Base-by-base conservation (phyloP, 331 rosid species). In the Cydonia oblonga region DNA sequence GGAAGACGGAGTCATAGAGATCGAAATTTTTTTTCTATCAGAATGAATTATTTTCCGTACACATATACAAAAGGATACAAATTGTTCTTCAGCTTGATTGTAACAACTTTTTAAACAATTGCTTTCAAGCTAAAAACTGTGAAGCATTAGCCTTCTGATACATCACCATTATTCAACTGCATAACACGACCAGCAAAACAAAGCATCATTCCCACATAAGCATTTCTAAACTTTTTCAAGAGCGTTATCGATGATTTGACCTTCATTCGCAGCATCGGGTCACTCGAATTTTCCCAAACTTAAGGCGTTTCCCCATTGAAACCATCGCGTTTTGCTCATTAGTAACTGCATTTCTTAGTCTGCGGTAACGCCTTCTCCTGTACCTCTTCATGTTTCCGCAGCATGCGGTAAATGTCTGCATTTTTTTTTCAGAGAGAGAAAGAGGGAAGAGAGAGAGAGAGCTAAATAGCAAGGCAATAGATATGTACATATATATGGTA, bases 121-220 rank as follows among this genome's bases (percentile, higher is more conserved):
- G 13, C 49, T 56, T 25, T 44, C 33, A 67, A 67, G 49, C 75
- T 5, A 29, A 62, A 15, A 52, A 69, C 22, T 25, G 40, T 8
- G 64, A 53, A 70, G 46, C 38, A 38, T 18, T 71, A 42, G 24
- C 5, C 71, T 75, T 61, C 73, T 29, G 60, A 60, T 28, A 24
- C 26, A 25, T 25, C 72, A 54, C 76, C 78, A 44, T 56, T 57
- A 40, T 72, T 76, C 58, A 76, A 57, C 71, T 52, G 79, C 33
- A 40, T 32, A 29, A 81, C 14, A 72, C 81, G 71, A 7, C 73
- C 84, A 8, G 84, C 84, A 35, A 81, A 77, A 40, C 76, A 68
- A 29, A 81, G 30, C 84, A 73, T 81, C 73, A 81, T 76, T 58
- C 35, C 73, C 24, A 72, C 79, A 68, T 81, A 81, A 68, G 72